Percentiles rank a stretch among this genome's conserved stretches.
Conservation (phyloP, 805 yeast genomes). For the Lachancea sp. region DNA sequence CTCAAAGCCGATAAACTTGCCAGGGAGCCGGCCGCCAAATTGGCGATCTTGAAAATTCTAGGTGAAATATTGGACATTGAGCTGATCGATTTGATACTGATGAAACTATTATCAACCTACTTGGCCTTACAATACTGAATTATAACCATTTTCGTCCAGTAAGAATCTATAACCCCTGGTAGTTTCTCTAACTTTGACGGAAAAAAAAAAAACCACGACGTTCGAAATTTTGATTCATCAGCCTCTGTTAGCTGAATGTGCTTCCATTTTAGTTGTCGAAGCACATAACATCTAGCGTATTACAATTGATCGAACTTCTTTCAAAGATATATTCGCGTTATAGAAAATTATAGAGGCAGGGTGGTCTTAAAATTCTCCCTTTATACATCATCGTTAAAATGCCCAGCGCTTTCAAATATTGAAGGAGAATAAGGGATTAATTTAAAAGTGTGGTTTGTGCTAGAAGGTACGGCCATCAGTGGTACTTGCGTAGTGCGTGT, state of each 20-base stretch:
- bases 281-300: background rate
- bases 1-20: conserved; percentile 35
- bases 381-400: conserved; percentile 11
- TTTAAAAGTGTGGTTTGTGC: conserved; percentile 3
- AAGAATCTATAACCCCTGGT: too few species aligned
- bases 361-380: conserved; percentile 5
- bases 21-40: conserved; percentile 49
- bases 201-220: background rate
- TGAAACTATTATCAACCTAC: background rate
- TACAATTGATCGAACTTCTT: conserved; percentile 7
- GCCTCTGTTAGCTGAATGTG: background rate
- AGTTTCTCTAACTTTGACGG: too few species aligned
- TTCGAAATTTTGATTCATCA: too few species aligned
- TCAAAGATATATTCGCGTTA: conserved; percentile 8
- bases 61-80: conserved; percentile 9
- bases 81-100: background rate
- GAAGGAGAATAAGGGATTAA: conserved; percentile 1
- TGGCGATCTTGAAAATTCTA: conserved; percentile 36
- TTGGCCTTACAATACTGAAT: too few species aligned
- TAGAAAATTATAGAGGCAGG: conserved; percentile 5
- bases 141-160: too few species aligned
- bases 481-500: background rate
- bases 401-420: conserved; percentile 9
- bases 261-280: background rate
- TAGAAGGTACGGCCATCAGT: background rate